Evolutionary conservation across 331 rosid genomes (phyloP).

Genomic region (Dryas integrifolia): DNA sequence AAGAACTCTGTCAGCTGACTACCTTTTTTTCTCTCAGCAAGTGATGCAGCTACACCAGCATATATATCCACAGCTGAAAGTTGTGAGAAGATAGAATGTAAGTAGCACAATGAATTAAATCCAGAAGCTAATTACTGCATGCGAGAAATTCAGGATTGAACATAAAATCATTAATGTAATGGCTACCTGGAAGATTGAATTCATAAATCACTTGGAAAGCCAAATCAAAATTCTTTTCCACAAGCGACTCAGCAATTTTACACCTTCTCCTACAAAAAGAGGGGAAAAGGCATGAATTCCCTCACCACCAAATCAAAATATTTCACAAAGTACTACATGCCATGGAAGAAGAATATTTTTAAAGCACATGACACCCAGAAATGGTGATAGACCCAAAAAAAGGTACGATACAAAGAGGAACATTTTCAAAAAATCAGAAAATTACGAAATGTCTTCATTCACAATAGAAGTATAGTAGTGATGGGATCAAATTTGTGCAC

Average conservation of each 20-base stretch:
- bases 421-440: neutral
- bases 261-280: conserved; percentile 75
- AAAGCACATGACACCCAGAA: neutral
- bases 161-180: conserved; percentile 18
- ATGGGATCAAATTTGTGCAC: neutral
- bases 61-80: conserved; percentile 91
- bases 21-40: conserved; percentile 92
- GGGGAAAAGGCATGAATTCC: conserved; percentile 11
- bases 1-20: conserved; percentile 91
- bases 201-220: conserved; percentile 93
- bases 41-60: conserved; percentile 94
- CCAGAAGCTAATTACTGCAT: conserved; percentile 5
- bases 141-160: conserved; percentile 16
- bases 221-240: conserved; percentile 91
- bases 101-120: neutral
- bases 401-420: no score
- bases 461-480: neutral
- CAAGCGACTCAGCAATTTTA: conserved; percentile 88
- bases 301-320: conserved; percentile 9
- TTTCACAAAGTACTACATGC: conserved; percentile 10
- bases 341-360: conserved; percentile 3
- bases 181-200: conserved; percentile 83
- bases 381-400: neutral
- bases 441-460: neutral
- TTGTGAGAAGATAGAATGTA: conserved; percentile 22